Conservation (phyloP, 2,329 filamentous ascomycete genomes). For the Verticillium dahliae region DNA sequence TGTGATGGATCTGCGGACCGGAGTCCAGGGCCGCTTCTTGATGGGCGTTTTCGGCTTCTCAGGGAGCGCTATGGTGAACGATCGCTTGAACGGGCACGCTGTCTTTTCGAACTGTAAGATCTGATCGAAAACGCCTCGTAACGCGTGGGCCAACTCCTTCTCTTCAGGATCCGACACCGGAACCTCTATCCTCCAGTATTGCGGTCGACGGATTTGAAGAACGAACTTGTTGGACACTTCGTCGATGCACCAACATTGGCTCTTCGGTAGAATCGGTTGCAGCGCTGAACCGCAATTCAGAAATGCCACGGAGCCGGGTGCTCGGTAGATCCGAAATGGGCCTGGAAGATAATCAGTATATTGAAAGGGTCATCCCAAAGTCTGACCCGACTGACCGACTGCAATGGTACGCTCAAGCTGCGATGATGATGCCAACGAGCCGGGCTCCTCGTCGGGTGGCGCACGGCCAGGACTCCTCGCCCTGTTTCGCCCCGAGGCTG, state of each 20-base stretch:
- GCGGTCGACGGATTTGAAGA: conserved; percentile 74
- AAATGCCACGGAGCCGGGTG: conserved; percentile 80
- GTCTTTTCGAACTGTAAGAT: conserved; percentile 85
- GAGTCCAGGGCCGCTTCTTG: conserved; percentile 64
- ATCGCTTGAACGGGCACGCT: conserved; percentile 74
- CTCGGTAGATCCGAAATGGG: conserved; percentile 75
- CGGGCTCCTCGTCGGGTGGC: conserved; percentile 41
- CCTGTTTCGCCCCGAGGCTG: conserved; percentile 25
- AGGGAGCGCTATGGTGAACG: conserved; percentile 68
- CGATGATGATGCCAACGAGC: conserved; percentile 66
- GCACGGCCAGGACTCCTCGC: conserved; percentile 24
- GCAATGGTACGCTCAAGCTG: conserved; percentile 77
- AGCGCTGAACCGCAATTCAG: conserved; percentile 78
- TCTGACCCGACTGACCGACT: conserved; percentile 47
- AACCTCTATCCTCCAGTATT: conserved; percentile 87
- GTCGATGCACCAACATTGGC: conserved; percentile 91
- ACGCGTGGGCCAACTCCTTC: conserved; percentile 52
- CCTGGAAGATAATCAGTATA: conserved; percentile 36
- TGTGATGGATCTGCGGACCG: conserved; percentile 27
- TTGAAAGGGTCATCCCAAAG: neutral
- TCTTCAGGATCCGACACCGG: conserved; percentile 61
- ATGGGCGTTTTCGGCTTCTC: conserved; percentile 59
- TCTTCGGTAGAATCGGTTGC: conserved; percentile 81
- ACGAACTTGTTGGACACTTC: conserved; percentile 75
- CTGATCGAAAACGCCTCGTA: conserved; percentile 64